Evolutionary conservation across 148 eudicot genomes (phyloP), one percentile per base, ranked within the genome.

Genomic region (Mesembryanthemum crystallinum): DNA sequence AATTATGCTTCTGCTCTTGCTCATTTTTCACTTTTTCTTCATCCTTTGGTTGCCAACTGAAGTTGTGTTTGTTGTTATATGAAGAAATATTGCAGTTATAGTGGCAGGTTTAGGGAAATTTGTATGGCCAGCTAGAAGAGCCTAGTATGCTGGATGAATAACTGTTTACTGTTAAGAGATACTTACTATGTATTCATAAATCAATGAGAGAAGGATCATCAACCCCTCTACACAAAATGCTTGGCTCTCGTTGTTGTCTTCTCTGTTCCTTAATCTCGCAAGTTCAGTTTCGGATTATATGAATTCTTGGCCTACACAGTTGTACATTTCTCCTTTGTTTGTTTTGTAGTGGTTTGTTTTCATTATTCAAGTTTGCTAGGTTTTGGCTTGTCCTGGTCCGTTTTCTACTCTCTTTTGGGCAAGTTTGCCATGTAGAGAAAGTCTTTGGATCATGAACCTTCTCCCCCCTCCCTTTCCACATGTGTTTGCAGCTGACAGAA

Each of bases 71-170:
- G 66, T 64, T 64, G 72, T 58, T 55, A 28, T 4, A 39, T 49
- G 13, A 64, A 35, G 59, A 55, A 76, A 63, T 67, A 35, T 76
- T 37, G 20, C 30, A 45, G 67, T 43, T 12, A 67, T 42, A 76
- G 74, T 28, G 42, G 43, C n/a, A 62, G 27, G 57, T 29, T 59
- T 21, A 62, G 37, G 1, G 8, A 58, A 17, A 33, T 21, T 69
- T 47, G 68, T 30, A 47, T 61, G 69, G 62, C 69, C 69, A 70
- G 43, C 42, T 61, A 70, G 28, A 49, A 69, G 61, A 60, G 52
- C 61, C 39, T 69, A 14, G 0, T n/a, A 28, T 39, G 72, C 21
- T 60, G 63, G 74, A 70, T 70, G 74, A 77, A 77, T 77, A 77
- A 77, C 28, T 77, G 78, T 51, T 64, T 6, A 42, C 42, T 64